Base-by-base conservation (phyloP, 257 asterid genomes). In the Echium plantagineum region DNA sequence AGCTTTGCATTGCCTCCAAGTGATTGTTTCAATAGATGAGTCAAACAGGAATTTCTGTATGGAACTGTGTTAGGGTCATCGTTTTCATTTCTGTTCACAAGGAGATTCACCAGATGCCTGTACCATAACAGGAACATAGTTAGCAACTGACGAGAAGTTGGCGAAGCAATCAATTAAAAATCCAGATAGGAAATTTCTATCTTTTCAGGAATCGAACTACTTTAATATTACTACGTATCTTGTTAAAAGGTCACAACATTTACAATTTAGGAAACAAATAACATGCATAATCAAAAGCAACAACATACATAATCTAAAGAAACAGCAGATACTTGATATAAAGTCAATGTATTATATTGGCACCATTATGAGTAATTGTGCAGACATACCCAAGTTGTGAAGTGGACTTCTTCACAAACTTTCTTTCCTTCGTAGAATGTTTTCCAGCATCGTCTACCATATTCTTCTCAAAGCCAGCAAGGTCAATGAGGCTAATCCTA, bases 1-100 rank as follows among this genome's bases (percentile, higher is more conserved):
- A 88, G 93, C 72, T 83, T 88, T 61, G 94, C 85, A 75, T 88
- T 88, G 80, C 96, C 94, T 42, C 94, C 93, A 61, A 88, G 83
- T 24, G 96, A 83, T 69, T 88, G 94, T 77, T 78, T 76, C 73
- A 88, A 75, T 66, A 88, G 73, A 76, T 83, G 93, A 66, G 94
- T 88, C 68, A 85, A 80, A 60, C 82, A 69, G 60, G 93, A 85
- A 73, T 74, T 77, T 74, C 71, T 69, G 47, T 79, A 78, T 6
- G 86, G 78, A 60, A 59, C 71, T 52, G 67, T 83, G 62, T 80
- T 88, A 59, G 69, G 69, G 68, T 63, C 72, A 46, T 76, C 77
- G 18, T 78, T 47, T 21, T 47, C 75, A 62, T 70, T 73, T 79
- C 61, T 81, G 57, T 76, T 80, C 38, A 81, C 81, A 47, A 87